These are phyloP conservation scores for Termitomyces titanicus DNA, from an alignment of 768 basidiomycete species.

Conservation along the genomic window DNA sequence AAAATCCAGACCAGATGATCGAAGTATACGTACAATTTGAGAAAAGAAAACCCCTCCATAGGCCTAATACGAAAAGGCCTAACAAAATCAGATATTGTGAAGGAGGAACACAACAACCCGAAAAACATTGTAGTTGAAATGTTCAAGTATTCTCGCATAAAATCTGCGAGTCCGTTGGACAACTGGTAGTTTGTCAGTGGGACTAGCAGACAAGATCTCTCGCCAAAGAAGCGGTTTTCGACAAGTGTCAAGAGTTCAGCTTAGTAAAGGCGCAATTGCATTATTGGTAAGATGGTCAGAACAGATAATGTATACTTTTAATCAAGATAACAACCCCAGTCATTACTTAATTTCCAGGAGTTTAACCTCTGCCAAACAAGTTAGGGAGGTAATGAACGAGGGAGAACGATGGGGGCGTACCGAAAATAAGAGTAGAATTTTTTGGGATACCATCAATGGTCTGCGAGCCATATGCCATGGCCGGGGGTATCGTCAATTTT, in stretches of 20 bases:
- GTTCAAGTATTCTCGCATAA: no score
- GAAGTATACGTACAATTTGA: not conserved
- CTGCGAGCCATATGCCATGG: slow-evolving; percentile 70
- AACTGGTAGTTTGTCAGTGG: not conserved
- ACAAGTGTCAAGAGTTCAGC: not conserved
- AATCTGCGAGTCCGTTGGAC: no score
- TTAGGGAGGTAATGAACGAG: not conserved
- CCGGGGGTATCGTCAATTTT: slow-evolving; percentile 67
- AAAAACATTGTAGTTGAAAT: no score
- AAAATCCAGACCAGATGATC: not conserved
- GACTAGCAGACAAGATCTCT: no score
- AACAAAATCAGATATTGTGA: not conserved
- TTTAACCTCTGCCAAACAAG: slow-evolving; percentile 56
- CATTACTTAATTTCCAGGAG: slow-evolving; percentile 62
- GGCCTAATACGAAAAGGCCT: no score
- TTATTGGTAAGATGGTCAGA: not conserved
- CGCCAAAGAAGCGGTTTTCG: not conserved
- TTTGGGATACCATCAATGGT: slow-evolving; percentile 59
- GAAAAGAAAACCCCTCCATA: no score
- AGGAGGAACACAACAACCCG: no score
- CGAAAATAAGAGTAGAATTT: slow-evolving; percentile 81
- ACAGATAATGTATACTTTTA: not conserved
- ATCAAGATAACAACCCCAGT: not conserved
- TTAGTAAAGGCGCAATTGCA: not conserved
- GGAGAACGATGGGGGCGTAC: slow-evolving; percentile 35